These are phyloP conservation scores for Cutaneotrichosporon cavernicola DNA, from an alignment of 1,284 basidiomycete species.

Conservation along the genomic window DNA sequence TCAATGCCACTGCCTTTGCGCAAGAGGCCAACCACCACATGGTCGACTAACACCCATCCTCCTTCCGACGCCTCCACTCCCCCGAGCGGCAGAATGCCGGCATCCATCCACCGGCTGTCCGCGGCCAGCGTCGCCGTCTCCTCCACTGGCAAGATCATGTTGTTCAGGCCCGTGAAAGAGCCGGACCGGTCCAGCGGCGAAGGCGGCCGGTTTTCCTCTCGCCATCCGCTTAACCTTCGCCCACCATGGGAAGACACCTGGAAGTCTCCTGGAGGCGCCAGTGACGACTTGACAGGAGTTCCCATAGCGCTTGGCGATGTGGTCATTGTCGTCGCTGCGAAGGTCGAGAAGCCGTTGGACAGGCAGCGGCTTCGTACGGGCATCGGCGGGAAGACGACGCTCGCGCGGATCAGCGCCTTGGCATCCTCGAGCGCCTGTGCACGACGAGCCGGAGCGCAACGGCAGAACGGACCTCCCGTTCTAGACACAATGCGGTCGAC, in stretches of 20 bases:
- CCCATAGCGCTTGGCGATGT: not conserved
- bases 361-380: conserved; percentile 7
- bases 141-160: conserved; percentile 16
- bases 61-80: conserved; percentile 30
- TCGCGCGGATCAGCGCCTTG: conserved; percentile 7
- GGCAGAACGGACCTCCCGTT: conserved; percentile 28
- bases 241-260: conserved; percentile 43
- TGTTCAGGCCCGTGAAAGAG: conserved; percentile 18
- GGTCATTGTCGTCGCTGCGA: not conserved
- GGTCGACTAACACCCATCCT: conserved; percentile 29
- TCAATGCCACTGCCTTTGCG: conserved; percentile 36
- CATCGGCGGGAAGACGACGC: conserved; percentile 17
- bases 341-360: conserved; percentile 12
- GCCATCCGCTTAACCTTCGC: conserved; percentile 33
- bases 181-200: conserved; percentile 16
- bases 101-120: conserved; percentile 27
- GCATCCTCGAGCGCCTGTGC: conserved; percentile 29
- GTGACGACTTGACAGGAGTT: conserved; percentile 15
- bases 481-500: conserved; percentile 37
- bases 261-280: conserved; percentile 32
- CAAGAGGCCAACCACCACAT: conserved; percentile 35
- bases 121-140: conserved; percentile 11
- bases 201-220: conserved; percentile 16
- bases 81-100: conserved; percentile 37
- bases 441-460: conserved; percentile 29